These are phyloP conservation scores for Celoporthe dispersa DNA, from an alignment of 2,329 filamentous ascomycete genomes.

Conservation along the genomic window DNA sequence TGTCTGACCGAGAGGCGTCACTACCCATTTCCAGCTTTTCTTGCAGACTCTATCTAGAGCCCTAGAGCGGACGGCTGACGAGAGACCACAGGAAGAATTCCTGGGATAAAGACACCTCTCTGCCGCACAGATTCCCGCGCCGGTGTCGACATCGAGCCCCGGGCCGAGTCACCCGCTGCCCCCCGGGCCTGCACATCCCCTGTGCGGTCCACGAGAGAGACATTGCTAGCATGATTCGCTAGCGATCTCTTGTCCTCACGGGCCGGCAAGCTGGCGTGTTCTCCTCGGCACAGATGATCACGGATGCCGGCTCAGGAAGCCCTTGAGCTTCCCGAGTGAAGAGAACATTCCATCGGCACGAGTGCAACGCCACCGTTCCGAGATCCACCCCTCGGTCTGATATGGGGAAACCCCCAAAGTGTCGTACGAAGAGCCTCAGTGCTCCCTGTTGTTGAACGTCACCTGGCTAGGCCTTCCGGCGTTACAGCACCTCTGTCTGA, in stretches of 20 bases:
- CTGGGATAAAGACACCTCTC: background rate
- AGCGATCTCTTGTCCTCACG: background rate
- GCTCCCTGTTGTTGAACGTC: background rate
- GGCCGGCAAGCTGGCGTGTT: background rate
- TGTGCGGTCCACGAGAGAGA: background rate
- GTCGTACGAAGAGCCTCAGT: background rate
- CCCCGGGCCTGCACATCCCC: background rate
- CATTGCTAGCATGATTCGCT: background rate
- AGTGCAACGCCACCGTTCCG: background rate
- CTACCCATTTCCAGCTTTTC: background rate
- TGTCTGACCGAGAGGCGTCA: slow-evolving; percentile 20
- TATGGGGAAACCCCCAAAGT: background rate
- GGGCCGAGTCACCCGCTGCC: background rate
- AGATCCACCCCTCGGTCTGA: background rate
- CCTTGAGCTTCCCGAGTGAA: no score
- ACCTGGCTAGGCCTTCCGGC: no score
- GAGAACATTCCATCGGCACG: background rate
- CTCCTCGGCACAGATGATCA: background rate
- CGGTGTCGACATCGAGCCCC: no score
- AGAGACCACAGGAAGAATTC: background rate
- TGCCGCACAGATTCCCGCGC: background rate
- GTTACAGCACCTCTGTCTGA: background rate
- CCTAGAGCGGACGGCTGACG: background rate
- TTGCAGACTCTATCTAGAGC: background rate
- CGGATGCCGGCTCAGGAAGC: no score